These are phyloP conservation scores for Umbelopsis sp. DNA, from an alignment of 192 early-diverging fungal species.

Conservation along the genomic window DNA sequence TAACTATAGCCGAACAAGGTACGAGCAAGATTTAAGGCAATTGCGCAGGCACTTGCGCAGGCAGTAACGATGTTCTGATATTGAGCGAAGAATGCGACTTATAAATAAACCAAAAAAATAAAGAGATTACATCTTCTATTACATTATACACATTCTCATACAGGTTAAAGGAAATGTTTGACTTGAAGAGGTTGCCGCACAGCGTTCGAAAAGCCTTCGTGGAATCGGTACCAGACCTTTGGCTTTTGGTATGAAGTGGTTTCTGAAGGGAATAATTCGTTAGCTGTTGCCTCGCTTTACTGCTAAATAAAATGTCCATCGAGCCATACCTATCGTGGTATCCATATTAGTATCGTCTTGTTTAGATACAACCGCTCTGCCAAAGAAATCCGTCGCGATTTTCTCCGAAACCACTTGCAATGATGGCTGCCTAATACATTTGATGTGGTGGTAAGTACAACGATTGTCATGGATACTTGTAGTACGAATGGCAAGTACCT, in stretches of 20 bases:
- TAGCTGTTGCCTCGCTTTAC: background rate
- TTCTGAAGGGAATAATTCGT: background rate
- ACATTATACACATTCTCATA: background rate
- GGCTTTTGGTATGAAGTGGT: conserved; percentile 21
- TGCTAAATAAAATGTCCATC: background rate
- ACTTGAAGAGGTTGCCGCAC: conserved; percentile 77
- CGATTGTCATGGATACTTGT: no score
- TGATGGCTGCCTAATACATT: background rate
- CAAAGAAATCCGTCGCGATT: conserved; percentile 76
- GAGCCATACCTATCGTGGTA: conserved; percentile 18
- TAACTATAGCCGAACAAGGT: background rate
- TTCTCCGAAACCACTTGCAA: background rate
- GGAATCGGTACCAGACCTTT: conserved; percentile 71
- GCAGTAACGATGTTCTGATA: no score
- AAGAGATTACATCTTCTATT: no score
- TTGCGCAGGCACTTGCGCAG: no score
- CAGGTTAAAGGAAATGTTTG: conserved; percentile 55
- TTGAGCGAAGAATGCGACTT: background rate
- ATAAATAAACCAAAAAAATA: no score
- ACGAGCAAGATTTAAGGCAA: background rate
- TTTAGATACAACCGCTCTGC: conserved; percentile 55
- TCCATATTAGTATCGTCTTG: conserved; percentile 4
- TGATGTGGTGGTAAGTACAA: no score
- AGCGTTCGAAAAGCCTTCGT: conserved; percentile 92
- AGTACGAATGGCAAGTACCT: conserved; percentile 11